phyloP scores from a whole-genome alignment of 2,329 filamentous ascomycete species.

The Fusarium hainanense region DNA sequence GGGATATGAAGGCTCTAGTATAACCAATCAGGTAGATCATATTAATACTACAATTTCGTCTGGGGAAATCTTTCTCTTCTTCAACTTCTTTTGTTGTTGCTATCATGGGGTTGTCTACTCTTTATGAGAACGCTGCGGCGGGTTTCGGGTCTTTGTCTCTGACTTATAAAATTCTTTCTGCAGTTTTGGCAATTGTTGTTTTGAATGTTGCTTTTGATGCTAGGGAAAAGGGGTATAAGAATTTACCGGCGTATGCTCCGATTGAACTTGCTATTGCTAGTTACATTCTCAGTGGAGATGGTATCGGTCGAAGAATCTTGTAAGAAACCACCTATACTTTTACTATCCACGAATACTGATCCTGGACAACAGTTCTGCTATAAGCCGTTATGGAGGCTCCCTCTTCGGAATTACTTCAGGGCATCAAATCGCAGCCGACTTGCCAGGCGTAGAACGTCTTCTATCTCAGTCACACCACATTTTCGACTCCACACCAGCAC shows the following conservation, averaged over 20 bases:
- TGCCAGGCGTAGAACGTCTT: constrained; percentile 30
- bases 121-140: neutral
- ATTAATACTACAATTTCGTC: neutral
- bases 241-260: constrained; percentile 16
- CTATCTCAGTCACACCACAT: constrained; percentile 28
- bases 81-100: neutral
- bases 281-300: constrained; percentile 26
- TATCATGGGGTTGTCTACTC: neutral
- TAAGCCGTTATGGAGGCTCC: constrained; percentile 30
- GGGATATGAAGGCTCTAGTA: neutral
- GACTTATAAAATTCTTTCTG: neutral
- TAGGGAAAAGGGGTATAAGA: neutral
- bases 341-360: neutral
- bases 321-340: neutral
- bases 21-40: constrained; percentile 8
- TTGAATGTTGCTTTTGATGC: neutral
- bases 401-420: constrained; percentile 35
- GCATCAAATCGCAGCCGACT: constrained; percentile 31
- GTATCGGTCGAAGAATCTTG: constrained; percentile 25
- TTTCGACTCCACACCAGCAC: constrained; percentile 16
- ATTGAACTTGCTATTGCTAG: constrained; percentile 27
- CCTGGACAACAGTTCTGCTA: neutral
- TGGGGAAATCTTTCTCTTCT: neutral
- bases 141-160: neutral
- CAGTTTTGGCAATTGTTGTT: neutral